phyloP scores from a whole-genome alignment of 306 rosid genomes.

The Sesbania bispinosa region DNA sequence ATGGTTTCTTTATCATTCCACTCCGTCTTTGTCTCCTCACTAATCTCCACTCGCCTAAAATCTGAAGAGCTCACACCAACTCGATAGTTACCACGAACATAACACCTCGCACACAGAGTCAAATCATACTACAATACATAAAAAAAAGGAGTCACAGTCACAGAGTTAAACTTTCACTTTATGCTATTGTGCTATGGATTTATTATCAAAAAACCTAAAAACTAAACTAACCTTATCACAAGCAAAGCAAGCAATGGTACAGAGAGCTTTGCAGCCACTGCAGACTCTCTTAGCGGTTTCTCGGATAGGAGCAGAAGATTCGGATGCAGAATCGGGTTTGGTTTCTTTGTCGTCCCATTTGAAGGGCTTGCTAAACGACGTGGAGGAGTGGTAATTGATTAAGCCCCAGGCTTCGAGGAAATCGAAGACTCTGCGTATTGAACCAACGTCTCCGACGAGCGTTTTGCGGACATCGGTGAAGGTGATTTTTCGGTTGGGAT shows the following conservation, averaged over 20 bases:
- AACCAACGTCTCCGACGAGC: constrained; percentile 85
- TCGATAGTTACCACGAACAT: constrained; percentile 86
- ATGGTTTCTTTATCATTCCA: constrained; percentile 85
- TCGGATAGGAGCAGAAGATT: constrained; percentile 43
- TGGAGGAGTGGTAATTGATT: constrained; percentile 64
- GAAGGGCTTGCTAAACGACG: constrained; percentile 54
- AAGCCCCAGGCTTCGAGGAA: constrained; percentile 88
- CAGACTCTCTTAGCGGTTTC: constrained; percentile 65
- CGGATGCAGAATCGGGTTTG: constrained; percentile 37
- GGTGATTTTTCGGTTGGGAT: constrained; percentile 61
- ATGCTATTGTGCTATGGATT: background rate
- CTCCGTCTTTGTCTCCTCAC: constrained; percentile 59
- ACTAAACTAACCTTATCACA: constrained; percentile 96
- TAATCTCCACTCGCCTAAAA: constrained; percentile 89
- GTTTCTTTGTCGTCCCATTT: constrained; percentile 86
- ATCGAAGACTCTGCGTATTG: constrained; percentile 80
- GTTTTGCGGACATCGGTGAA: constrained; percentile 86
- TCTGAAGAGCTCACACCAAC: constrained; percentile 79
- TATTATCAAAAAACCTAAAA: no score
- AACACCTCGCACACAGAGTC: constrained; percentile 96
- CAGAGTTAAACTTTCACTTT: background rate
- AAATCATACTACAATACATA: constrained; percentile 56
- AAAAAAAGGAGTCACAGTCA: background rate
- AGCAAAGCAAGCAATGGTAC: constrained; percentile 85
- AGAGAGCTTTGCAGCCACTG: constrained; percentile 79